Conservation (phyloP, 2,329 filamentous ascomycete species). For the Purpureocillium takamizusanense region DNA sequence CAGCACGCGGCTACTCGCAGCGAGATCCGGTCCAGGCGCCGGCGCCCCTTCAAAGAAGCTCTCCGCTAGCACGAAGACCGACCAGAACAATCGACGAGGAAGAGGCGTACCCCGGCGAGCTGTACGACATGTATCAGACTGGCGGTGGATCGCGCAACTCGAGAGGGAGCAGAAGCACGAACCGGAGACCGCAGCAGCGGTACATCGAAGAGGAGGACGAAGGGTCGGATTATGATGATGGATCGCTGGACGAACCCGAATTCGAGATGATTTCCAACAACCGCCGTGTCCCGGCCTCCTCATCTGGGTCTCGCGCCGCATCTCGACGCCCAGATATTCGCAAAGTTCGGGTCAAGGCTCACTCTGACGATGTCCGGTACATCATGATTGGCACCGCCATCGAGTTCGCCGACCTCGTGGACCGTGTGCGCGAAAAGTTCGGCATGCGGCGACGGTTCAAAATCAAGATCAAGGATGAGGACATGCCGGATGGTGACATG, state of each 20-base stretch:
- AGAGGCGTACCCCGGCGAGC: slow-evolving; percentile 58
- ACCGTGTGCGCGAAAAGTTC: slow-evolving; percentile 81
- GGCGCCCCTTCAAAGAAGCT: slow-evolving; percentile 11
- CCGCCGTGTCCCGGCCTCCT: slow-evolving; percentile 33
- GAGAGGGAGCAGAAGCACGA: slow-evolving; percentile 20
- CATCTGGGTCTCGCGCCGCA: slow-evolving; percentile 41
- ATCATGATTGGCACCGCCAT: slow-evolving; percentile 72
- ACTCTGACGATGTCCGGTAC: slow-evolving; percentile 84
- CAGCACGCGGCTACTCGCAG: slow-evolving; percentile 33
- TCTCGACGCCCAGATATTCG: slow-evolving; percentile 58
- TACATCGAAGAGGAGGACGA: slow-evolving; percentile 79
- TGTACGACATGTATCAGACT: slow-evolving; percentile 55
- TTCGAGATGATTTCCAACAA: slow-evolving; percentile 68
- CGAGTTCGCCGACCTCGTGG: slow-evolving; percentile 68
- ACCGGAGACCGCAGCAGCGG: slow-evolving; percentile 35
- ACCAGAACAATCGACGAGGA: slow-evolving; percentile 37
- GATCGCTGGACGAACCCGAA: slow-evolving; percentile 64
- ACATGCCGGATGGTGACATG: slow-evolving; percentile 70
- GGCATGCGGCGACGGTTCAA: slow-evolving; percentile 69
- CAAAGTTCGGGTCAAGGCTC: slow-evolving; percentile 85
- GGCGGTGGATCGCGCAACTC: slow-evolving; percentile 28
- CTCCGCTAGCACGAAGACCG: slow-evolving; percentile 11
- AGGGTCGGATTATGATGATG: slow-evolving; percentile 63
- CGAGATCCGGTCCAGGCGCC: slow-evolving; percentile 22
- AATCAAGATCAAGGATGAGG: slow-evolving; percentile 82